phyloP scores from a whole-genome alignment of 495 filamentous ascomycete genomes.

The Podospora didyma region DNA sequence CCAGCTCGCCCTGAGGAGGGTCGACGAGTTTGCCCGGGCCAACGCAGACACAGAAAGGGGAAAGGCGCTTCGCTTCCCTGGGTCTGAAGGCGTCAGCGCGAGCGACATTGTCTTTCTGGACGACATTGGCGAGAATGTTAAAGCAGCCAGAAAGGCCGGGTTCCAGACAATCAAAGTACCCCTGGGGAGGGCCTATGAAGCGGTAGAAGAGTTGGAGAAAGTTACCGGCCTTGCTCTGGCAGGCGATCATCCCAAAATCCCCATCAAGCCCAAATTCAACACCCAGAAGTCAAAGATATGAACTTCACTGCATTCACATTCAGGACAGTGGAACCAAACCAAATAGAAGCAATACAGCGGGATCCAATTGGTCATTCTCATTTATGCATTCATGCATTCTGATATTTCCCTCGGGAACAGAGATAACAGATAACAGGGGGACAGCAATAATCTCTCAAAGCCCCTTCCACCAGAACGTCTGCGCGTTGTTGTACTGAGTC shows the following conservation, averaged over 20 bases:
- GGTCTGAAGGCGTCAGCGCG: constrained; percentile 50
- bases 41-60: constrained; percentile 33
- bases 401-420: too few species aligned
- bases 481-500: constrained; percentile 46
- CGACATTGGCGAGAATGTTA: constrained; percentile 93
- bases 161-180: constrained; percentile 81
- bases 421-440: too few species aligned
- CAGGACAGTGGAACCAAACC: too few species aligned
- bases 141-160: constrained; percentile 68
- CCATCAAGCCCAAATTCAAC: constrained; percentile 33
- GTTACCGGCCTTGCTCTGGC: constrained; percentile 47
- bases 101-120: constrained; percentile 84
- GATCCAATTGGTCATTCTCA: background rate
- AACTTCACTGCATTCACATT: background rate
- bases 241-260: constrained; percentile 41
- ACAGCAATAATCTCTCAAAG: constrained; percentile 26
- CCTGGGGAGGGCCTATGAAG: constrained; percentile 72
- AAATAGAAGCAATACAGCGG: background rate
- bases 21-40: constrained; percentile 55
- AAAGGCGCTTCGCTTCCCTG: constrained; percentile 34
- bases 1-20: constrained; percentile 59
- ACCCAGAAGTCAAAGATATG: constrained; percentile 36
- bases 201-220: constrained; percentile 51
- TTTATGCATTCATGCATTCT: background rate
- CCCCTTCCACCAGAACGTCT: constrained; percentile 57